These are phyloP conservation scores for Macrophomina tecta DNA, from an alignment of 2,329 filamentous ascomycete species.

Conservation along the genomic window DNA sequence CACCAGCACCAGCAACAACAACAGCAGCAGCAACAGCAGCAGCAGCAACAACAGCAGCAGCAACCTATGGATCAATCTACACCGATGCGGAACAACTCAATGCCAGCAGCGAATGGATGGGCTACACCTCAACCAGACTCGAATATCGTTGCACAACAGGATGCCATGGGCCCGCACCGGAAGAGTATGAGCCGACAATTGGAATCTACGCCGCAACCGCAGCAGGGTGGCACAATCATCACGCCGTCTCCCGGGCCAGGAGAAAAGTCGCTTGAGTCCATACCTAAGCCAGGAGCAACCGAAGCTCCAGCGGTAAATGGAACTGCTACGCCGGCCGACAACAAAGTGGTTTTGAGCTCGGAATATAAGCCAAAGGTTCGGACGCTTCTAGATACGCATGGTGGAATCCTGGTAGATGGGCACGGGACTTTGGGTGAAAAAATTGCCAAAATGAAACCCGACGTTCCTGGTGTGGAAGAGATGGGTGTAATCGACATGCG, in stretches of 20 bases:
- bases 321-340: slow-evolving; percentile 25
- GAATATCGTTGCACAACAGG: slow-evolving; percentile 27
- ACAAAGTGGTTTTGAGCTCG: slow-evolving; percentile 28
- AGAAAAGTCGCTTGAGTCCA: slow-evolving; percentile 36
- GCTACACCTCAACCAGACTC: slow-evolving; percentile 52
- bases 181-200: slow-evolving; percentile 46
- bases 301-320: slow-evolving; percentile 34
- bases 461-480: slow-evolving; percentile 75
- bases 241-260: slow-evolving; percentile 37
- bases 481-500: slow-evolving; percentile 89
- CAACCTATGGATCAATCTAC: slow-evolving; percentile 23
- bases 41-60: slow-evolving; percentile 4
- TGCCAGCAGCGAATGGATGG: slow-evolving; percentile 48
- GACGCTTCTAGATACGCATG: slow-evolving; percentile 60
- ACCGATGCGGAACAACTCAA: slow-evolving; percentile 25
- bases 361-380: slow-evolving; percentile 43
- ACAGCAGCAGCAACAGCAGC: too few relatives aligned
- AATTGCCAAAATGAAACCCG: slow-evolving; percentile 72
- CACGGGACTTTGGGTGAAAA: slow-evolving; percentile 69
- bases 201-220: slow-evolving; percentile 42
- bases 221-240: slow-evolving; percentile 36
- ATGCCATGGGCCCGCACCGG: slow-evolving; percentile 35
- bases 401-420: slow-evolving; percentile 73
- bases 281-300: slow-evolving; percentile 25
- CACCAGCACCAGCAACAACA: too few relatives aligned